Conservation (phyloP, 2,329 filamentous ascomycete genomes). For the Trichoderma lentiforme region DNA sequence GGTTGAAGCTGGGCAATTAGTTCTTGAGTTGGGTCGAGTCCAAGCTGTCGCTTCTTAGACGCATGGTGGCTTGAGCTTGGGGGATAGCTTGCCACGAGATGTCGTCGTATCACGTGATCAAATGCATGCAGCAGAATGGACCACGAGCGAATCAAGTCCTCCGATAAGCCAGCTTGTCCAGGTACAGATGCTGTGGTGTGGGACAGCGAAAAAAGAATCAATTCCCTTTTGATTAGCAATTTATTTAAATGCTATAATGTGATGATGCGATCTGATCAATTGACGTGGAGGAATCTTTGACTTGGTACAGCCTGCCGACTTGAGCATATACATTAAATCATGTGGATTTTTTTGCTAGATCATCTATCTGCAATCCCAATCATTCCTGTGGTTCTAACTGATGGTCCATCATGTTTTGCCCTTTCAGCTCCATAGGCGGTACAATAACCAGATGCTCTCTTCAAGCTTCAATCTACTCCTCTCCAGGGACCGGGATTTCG, state of each 20-base stretch:
- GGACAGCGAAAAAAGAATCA: not conserved
- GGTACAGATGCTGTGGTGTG: not conserved
- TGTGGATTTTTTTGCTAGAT: not conserved
- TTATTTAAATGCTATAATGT: not conserved
- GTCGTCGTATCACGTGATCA: slow-evolving; percentile 9
- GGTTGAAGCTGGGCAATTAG: not conserved
- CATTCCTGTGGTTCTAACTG: not conserved
- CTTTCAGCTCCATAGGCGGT: not conserved
- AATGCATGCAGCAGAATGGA: not conserved
- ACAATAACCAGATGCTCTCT: not conserved
- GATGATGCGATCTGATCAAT: not conserved
- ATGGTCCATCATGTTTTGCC: not conserved
- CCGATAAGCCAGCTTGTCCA: not conserved
- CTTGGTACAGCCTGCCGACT: not conserved
- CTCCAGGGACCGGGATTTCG: not conserved
- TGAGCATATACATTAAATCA: not conserved
- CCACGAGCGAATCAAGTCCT: not conserved
- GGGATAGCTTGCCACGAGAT: slow-evolving; percentile 7
- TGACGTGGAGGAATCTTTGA: not conserved
- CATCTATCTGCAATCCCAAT: not conserved
- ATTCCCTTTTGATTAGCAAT: not conserved
- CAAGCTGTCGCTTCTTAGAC: not conserved
- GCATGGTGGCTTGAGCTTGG: slow-evolving; percentile 5
- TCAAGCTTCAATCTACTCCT: not conserved
- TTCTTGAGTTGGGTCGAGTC: not conserved